Percentiles rank a stretch among this genome's conserved stretches.
These are phyloP conservation scores for Orbilia javanica DNA, from an alignment of 2,329 filamentous ascomycete species.

Conservation along the genomic window DNA sequence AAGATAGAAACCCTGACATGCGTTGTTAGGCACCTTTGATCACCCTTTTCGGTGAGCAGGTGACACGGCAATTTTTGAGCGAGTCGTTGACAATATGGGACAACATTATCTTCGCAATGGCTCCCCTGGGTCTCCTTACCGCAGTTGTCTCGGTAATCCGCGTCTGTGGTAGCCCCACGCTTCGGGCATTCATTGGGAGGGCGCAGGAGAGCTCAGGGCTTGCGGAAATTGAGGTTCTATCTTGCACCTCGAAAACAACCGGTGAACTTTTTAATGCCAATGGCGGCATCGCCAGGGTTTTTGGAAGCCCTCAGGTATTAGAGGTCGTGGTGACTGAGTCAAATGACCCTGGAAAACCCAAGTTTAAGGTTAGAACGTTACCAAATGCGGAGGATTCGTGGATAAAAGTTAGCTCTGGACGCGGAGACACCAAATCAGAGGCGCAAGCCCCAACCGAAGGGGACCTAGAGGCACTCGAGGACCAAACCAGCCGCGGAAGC, in stretches of 20 bases:
- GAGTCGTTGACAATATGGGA: conserved; percentile 59
- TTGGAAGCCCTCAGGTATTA: conserved; percentile 1
- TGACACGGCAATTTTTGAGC: conserved; percentile 64
- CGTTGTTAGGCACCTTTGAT: conserved; percentile 57
- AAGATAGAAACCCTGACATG: not conserved
- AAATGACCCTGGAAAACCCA: not conserved
- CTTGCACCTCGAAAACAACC: conserved; percentile 12
- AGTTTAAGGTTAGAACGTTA: not conserved
- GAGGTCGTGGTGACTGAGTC: conserved; percentile 7
- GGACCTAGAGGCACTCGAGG: no score
- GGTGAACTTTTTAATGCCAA: conserved; percentile 3
- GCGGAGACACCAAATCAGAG: not conserved
- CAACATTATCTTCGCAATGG: conserved; percentile 58
- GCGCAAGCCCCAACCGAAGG: not conserved
- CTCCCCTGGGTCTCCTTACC: conserved; percentile 64
- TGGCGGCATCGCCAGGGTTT: conserved; percentile 12
- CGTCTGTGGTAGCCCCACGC: conserved; percentile 61
- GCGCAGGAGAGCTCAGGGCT: conserved; percentile 18
- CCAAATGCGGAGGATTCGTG: not conserved
- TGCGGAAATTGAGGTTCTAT: conserved; percentile 13
- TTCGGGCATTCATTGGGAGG: conserved; percentile 65
- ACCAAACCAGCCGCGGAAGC: not conserved
- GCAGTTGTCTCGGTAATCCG: conserved; percentile 64
- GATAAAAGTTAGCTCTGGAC: not conserved
- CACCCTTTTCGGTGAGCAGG: conserved; percentile 63